Evolutionary conservation across 768 basidiomycete genomes (phyloP), one percentile per base, ranked within the genome.

Genomic region (Tylopilus vinaceipallidus): DNA sequence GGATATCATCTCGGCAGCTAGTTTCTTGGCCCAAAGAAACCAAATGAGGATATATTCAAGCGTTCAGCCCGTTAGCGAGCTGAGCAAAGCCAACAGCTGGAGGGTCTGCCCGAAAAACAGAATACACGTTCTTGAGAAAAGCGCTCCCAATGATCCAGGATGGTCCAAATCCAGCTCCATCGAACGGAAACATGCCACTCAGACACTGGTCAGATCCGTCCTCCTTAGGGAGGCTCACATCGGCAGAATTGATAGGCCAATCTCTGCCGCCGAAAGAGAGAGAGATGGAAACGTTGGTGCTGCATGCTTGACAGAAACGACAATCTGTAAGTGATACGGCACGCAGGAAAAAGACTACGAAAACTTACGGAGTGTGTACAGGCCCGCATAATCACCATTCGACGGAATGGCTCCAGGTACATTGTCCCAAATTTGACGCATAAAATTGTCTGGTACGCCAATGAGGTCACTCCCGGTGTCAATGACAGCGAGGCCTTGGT

Each of bases 381-480:
- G 87, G n/a, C 95, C 95, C 35, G 71, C 50, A 54, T 75, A 72
- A 19, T 73, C 51, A 7, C 75, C 73, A 0, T 54, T 54, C 11
- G 88, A 67, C 0, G 76, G 56, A 17, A 61, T 50, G 1, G 87
- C 71, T 19, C 81, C 81, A 9, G 80, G 75, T 26, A 98, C 82
- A 8, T 80, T 75, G 1, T 63, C 64, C 75, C 83, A 98, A 46
- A 98, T 75, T 16, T 73, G 67, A 19, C 66, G 50, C 8, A 90
- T 82, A 36, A 82, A 77, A 1, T 54, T 64, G 0, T 81, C 67
- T 0, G 97, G 95, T 0, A 85, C 95, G 22, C 89, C 95, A 50
- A 99, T 88, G 49, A 98, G 79, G 3, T 94, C 95, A 0, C 95
- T 98, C 22, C 94, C 95, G 1, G 94, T 97, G 63, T 98, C 95